Evolutionary conservation across 805 yeast species (phyloP).

Genomic region (Starmerella powellii): DNA sequence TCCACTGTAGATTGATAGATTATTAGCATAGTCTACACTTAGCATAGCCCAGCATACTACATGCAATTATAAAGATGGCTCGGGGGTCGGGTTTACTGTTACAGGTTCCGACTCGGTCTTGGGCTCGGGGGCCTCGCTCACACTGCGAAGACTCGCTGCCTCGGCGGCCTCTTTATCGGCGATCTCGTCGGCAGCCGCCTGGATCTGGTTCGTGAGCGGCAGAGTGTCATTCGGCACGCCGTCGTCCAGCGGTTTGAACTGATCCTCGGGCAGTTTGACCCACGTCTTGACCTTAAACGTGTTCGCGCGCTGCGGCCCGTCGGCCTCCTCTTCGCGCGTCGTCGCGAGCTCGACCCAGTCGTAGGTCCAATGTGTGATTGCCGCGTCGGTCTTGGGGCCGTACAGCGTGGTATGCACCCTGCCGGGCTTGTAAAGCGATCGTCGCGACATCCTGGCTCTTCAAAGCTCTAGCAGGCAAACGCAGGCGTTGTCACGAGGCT

Average conservation of each 20-base stretch:
- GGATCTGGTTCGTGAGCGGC: slow-evolving; percentile 29
- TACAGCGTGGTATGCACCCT: slow-evolving; percentile 20
- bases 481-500: too few relatives aligned
- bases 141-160: background rate
- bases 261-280: slow-evolving; percentile 16
- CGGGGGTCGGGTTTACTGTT: background rate
- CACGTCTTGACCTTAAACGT: slow-evolving; percentile 20
- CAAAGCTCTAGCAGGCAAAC: too few relatives aligned
- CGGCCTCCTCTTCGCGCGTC: slow-evolving; percentile 22
- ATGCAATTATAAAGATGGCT: too few relatives aligned
- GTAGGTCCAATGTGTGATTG: slow-evolving; percentile 19
- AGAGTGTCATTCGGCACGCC: slow-evolving; percentile 36
- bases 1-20: too few relatives aligned
- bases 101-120: slow-evolving; percentile 1
- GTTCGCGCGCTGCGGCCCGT: slow-evolving; percentile 29
- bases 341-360: slow-evolving; percentile 16
- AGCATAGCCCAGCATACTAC: too few relatives aligned
- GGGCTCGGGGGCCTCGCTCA: slow-evolving; percentile 11
- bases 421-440: slow-evolving; percentile 19
- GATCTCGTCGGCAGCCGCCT: slow-evolving; percentile 11
- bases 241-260: slow-evolving; percentile 25
- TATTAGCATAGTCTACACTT: too few relatives aligned
- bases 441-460: slow-evolving; percentile 18
- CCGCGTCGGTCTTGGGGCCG: slow-evolving; percentile 22
- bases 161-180: slow-evolving; percentile 9